These are phyloP conservation scores for Phellinidium pouzarii DNA, from an alignment of 1,284 basidiomycete species.

Conservation along the genomic window DNA sequence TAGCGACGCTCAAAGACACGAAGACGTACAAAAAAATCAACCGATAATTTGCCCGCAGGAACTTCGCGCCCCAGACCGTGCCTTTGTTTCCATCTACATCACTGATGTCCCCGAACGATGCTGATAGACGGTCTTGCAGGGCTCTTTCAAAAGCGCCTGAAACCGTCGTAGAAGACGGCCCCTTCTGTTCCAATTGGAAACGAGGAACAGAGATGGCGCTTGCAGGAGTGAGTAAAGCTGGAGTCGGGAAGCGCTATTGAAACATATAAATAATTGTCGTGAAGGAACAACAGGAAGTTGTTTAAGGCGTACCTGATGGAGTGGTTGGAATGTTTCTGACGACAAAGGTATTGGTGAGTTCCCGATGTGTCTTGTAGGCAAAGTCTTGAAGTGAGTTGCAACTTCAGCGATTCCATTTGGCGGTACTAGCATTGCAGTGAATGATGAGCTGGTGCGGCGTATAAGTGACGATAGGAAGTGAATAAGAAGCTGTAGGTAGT, in stretches of 20 bases:
- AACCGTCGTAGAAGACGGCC: not conserved
- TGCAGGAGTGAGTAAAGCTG: not conserved
- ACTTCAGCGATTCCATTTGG: not conserved
- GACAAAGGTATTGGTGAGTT: not conserved
- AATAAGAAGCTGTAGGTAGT: not conserved
- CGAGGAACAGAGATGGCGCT: not conserved
- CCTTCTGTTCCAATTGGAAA: too few relatives aligned
- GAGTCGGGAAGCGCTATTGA: not conserved
- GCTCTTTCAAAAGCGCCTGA: not conserved
- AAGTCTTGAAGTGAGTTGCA: not conserved
- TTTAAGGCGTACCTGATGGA: not conserved
- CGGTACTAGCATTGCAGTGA: not conserved
- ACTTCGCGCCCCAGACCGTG: conserved; percentile 1
- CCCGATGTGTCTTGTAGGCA: not conserved
- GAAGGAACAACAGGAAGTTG: not conserved
- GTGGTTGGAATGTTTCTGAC: not conserved
- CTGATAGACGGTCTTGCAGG: not conserved
- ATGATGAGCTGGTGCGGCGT: not conserved
- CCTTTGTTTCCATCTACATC: not conserved
- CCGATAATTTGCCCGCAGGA: not conserved
- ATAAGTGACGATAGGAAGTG: not conserved
- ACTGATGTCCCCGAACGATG: not conserved
- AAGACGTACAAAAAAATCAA: conserved; percentile 1
- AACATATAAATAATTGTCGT: not conserved
- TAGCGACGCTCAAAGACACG: not conserved